Percentiles rank a stretch among this genome's conserved stretches.
Evolutionary conservation across 371 early-diverging fungal species (phyloP).

Genomic region (Syncephalastrum monosporum): DNA sequence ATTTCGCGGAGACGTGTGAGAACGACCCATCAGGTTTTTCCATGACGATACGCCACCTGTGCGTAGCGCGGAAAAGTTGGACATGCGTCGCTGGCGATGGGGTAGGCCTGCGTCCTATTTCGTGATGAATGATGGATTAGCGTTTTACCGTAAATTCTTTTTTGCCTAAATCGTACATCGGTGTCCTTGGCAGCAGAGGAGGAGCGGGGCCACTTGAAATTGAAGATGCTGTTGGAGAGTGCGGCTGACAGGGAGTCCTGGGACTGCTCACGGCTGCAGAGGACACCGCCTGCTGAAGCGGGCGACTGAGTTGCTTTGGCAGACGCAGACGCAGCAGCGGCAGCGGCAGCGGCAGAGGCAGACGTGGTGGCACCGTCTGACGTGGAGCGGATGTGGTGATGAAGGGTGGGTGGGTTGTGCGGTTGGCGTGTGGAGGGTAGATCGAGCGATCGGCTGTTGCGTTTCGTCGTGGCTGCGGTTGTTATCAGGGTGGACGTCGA

Average conservation of each 20-base stretch:
- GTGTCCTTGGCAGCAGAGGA: too few species aligned
- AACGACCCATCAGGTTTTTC: slow-evolving; percentile 29
- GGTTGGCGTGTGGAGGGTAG: slow-evolving; percentile 13
- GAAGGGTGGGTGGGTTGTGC: slow-evolving; percentile 13
- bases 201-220: slow-evolving; percentile 8
- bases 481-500: too few species aligned
- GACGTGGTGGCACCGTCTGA: slow-evolving; percentile 14
- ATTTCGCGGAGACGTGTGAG: slow-evolving; percentile 16
- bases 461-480: slow-evolving; percentile 11
- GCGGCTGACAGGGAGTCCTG: slow-evolving; percentile 24
- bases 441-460: slow-evolving; percentile 41
- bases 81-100: slow-evolving; percentile 18
- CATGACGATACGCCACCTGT: slow-evolving; percentile 26
- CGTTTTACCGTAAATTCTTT: too few species aligned
- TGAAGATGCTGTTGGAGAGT: slow-evolving; percentile 14
- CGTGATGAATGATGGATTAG: background rate
- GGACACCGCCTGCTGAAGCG: background rate
- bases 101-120: slow-evolving; percentile 9
- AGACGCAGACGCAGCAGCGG: too few species aligned
- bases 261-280: background rate
- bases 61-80: slow-evolving; percentile 32
- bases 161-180: too few species aligned
- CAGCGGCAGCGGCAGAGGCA: too few species aligned
- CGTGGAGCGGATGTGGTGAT: slow-evolving; percentile 16
- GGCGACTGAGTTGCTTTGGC: too few species aligned